phyloP scores from a whole-genome alignment of 495 filamentous ascomycete genomes.

The Penicillium lividum region DNA sequence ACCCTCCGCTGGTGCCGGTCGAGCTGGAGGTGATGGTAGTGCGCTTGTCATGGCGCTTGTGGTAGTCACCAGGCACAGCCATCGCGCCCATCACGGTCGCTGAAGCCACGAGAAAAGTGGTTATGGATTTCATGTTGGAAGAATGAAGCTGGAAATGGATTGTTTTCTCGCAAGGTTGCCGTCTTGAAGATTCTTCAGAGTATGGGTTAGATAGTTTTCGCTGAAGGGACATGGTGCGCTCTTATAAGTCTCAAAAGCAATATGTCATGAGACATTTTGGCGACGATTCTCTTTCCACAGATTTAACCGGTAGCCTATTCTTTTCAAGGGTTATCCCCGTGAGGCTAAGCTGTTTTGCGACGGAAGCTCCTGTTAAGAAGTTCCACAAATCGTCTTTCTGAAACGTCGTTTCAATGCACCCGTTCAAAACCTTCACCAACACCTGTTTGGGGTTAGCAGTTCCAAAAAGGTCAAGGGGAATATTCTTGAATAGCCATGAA shows the following conservation, averaged over 20 bases:
- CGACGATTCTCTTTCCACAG: neutral
- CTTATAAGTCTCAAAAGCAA: neutral
- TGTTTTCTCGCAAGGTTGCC: neutral
- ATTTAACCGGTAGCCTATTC: constrained; percentile 9
- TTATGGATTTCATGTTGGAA: neutral
- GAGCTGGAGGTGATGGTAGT: constrained; percentile 9
- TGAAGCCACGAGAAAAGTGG: neutral
- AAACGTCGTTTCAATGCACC: neutral
- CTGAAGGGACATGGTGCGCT: neutral
- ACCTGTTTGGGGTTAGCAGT: neutral
- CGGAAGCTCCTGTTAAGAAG: neutral
- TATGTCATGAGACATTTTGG: neutral
- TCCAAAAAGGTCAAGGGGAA: neutral
- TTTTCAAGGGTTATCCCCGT: neutral
- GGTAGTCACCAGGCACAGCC: constrained; percentile 6
- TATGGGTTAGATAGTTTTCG: neutral
- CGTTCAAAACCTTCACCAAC: neutral
- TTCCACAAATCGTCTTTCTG: constrained; percentile 6
- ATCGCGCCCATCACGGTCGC: neutral
- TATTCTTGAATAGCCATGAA: neutral
- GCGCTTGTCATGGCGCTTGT: constrained; percentile 7
- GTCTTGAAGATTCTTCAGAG: neutral
- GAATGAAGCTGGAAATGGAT: neutral
- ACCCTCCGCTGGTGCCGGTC: constrained; percentile 58
- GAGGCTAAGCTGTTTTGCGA: neutral